Evolutionary conservation across 352 stramenopile genomes (phyloP).

Genomic region (Globisporangium spinosum): DNA sequence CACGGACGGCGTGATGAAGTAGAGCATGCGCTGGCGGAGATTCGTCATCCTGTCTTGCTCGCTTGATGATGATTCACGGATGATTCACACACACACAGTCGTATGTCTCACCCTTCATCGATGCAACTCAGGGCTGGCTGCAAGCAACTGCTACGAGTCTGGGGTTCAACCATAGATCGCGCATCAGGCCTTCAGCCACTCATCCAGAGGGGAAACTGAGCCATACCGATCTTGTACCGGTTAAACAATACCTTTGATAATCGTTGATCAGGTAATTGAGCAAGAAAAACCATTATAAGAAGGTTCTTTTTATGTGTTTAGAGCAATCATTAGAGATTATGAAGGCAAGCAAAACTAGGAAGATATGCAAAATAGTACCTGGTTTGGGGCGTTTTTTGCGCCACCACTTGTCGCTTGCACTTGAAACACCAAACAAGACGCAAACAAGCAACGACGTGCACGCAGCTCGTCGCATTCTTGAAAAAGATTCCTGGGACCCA

Average conservation of each 20-base stretch:
- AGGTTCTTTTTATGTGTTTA: no score
- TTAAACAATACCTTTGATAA: not conserved
- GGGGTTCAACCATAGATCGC: not conserved
- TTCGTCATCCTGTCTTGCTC: not conserved
- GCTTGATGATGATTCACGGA: not conserved
- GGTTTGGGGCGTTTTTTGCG: not conserved
- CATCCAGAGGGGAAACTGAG: not conserved
- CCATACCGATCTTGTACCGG: not conserved
- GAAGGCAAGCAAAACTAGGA: not conserved
- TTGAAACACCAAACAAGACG: not conserved
- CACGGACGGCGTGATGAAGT: slow-evolving; percentile 62
- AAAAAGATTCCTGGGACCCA: slow-evolving; percentile 14
- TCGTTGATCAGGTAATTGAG: not conserved
- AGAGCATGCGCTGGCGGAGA: slow-evolving; percentile 28
- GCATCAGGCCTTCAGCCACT: not conserved
- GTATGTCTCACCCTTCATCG: not conserved
- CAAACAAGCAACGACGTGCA: not conserved
- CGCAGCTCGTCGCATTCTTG: slow-evolving; percentile 4
- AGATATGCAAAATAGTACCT: not conserved
- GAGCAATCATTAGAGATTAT: no score
- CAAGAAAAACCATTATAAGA: no score
- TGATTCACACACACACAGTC: not conserved
- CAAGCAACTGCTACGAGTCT: not conserved
- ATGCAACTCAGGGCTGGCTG: not conserved
- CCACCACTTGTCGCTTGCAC: slow-evolving; percentile 11